Percentiles rank a stretch among this genome's conserved stretches.
phyloP scores from a whole-genome alignment of 2,329 filamentous ascomycete genomes.

The Nectriaceae sp. region DNA sequence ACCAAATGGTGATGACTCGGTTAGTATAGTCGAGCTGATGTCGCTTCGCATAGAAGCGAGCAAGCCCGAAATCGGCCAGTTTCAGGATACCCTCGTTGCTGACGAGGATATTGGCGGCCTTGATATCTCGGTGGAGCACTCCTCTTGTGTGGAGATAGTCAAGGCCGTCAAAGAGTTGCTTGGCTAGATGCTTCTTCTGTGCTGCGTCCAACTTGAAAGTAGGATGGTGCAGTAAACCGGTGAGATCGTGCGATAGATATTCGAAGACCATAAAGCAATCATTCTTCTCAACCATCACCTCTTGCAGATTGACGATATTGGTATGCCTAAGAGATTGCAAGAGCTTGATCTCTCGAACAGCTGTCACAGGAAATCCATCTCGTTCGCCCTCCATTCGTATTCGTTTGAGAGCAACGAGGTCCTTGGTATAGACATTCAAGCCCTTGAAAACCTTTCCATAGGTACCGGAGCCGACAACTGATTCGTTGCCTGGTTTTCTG shows the following conservation, averaged over 20 bases:
- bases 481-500: slow-evolving; percentile 95
- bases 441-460: slow-evolving; percentile 96
- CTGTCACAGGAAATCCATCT: slow-evolving; percentile 89
- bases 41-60: slow-evolving; percentile 92
- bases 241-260: slow-evolving; percentile 94
- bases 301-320: slow-evolving; percentile 81
- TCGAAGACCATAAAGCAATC: slow-evolving; percentile 99
- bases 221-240: slow-evolving; percentile 91
- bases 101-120: slow-evolving; percentile 95
- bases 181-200: slow-evolving; percentile 91
- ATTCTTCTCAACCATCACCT: slow-evolving; percentile 98
- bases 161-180: slow-evolving; percentile 89
- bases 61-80: slow-evolving; percentile 92
- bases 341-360: slow-evolving; percentile 87
- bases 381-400: slow-evolving; percentile 93
- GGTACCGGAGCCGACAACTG: slow-evolving; percentile 91
- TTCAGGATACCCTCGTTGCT: slow-evolving; percentile 88
- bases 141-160: slow-evolving; percentile 91
- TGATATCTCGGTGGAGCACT: slow-evolving; percentile 97
- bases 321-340: slow-evolving; percentile 81
- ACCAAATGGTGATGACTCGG: slow-evolving; percentile 98
- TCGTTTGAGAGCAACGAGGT: slow-evolving; percentile 81
- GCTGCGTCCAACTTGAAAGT: slow-evolving; percentile 80
- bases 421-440: slow-evolving; percentile 87
- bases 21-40: slow-evolving; percentile 96